phyloP scores from a whole-genome alignment of 768 basidiomycete species.

The Hortiboletus flavorubellus region DNA sequence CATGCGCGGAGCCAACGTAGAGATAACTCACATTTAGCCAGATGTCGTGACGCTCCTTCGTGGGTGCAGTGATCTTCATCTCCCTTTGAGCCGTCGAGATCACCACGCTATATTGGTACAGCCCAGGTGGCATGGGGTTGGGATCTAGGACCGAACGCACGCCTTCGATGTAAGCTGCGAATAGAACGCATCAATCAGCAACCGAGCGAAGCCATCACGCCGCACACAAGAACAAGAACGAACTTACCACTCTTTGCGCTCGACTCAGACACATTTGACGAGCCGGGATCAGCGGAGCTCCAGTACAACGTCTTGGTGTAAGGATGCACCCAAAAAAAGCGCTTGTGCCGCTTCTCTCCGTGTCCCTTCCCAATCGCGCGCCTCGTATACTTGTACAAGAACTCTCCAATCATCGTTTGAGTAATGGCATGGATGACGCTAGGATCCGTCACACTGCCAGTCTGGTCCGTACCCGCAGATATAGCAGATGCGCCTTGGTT shows the following conservation, averaged over 20 bases:
- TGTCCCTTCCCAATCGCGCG: slow-evolving; percentile 85
- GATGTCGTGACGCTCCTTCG: slow-evolving; percentile 93
- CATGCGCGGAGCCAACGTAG: slow-evolving; percentile 2
- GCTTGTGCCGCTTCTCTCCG: slow-evolving; percentile 83
- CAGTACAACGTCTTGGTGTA: slow-evolving; percentile 98
- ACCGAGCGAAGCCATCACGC: slow-evolving; percentile 6
- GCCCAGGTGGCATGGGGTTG: slow-evolving; percentile 92
- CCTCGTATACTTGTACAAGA: slow-evolving; percentile 96
- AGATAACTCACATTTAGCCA: slow-evolving; percentile 77
- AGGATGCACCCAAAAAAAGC: slow-evolving; percentile 99
- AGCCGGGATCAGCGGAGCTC: slow-evolving; percentile 93
- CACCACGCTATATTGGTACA: slow-evolving; percentile 90
- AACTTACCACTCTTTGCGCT: slow-evolving; percentile 94
- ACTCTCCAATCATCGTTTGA: slow-evolving; percentile 99
- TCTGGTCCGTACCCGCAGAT: slow-evolving; percentile 34
- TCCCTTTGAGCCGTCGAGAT: slow-evolving; percentile 92
- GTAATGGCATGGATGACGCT: slow-evolving; percentile 93
- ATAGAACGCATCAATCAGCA: slow-evolving; percentile 2
- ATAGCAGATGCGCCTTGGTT: slow-evolving; percentile 37
- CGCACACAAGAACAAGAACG: slow-evolving; percentile 6
- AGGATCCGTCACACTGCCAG: slow-evolving; percentile 71
- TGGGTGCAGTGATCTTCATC: slow-evolving; percentile 98
- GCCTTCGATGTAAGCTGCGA: slow-evolving; percentile 84
- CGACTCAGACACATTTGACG: slow-evolving; percentile 81
- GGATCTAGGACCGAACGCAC: slow-evolving; percentile 91